phyloP scores from a whole-genome alignment of 139 green algal species.

The Closterium sp. region DNA sequence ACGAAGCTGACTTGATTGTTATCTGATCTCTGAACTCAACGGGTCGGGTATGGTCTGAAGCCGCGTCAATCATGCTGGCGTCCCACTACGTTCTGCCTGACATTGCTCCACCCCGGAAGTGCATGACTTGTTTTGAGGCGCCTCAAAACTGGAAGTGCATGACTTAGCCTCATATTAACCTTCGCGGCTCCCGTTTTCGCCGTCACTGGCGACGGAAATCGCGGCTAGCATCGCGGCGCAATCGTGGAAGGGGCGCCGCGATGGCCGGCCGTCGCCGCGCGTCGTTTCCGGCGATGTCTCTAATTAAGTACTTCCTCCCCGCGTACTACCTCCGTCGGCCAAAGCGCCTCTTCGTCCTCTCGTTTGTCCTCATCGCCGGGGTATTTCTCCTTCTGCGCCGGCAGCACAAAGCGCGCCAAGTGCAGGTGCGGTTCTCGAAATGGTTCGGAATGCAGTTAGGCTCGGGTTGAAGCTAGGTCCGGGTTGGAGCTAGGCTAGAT shows the following conservation, averaged over 20 bases:
- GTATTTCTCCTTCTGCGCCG: neutral
- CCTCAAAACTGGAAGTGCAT: too few species aligned
- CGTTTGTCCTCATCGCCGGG: conserved; percentile 1
- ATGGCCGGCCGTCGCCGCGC: neutral
- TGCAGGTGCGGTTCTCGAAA: neutral
- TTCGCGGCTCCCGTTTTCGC: neutral
- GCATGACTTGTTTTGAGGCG: too few species aligned
- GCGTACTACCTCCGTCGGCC: neutral
- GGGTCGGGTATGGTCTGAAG: neutral
- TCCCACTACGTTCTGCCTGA: neutral
- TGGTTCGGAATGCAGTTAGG: neutral
- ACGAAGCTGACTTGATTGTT: neutral
- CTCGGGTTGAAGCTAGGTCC: neutral
- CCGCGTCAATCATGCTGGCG: neutral
- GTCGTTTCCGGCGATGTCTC: neutral
- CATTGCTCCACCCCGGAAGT: neutral
- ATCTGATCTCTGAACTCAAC: neutral
- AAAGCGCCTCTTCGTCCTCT: neutral
- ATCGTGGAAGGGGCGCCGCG: too few species aligned
- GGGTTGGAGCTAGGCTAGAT: neutral
- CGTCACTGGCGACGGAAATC: neutral
- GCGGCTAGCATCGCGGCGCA: neutral
- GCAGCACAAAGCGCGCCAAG: neutral
- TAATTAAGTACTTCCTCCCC: neutral
- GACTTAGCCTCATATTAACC: neutral